Evolutionary conservation across 1,139 yeast species (phyloP).

Genomic region (Blastobotrys malaysiensis): DNA sequence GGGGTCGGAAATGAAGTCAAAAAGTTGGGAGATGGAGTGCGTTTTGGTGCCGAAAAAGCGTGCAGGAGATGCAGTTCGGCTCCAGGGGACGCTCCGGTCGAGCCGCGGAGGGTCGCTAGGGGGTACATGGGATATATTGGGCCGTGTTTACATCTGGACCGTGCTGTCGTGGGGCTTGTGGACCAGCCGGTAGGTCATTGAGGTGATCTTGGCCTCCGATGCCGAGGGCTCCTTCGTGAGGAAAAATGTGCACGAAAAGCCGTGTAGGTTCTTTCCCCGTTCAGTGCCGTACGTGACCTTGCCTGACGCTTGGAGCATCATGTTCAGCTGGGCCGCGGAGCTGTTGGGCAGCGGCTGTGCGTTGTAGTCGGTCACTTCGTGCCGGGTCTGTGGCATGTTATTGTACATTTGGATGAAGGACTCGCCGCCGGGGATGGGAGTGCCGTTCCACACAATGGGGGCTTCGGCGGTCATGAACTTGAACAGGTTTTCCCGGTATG

Average conservation of each 20-base stretch:
- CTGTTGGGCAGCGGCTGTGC: slow-evolving; percentile 34
- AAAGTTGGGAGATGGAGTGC: not conserved
- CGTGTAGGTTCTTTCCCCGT: slow-evolving; percentile 28
- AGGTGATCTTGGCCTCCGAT: slow-evolving; percentile 21
- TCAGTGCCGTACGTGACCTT: slow-evolving; percentile 30
- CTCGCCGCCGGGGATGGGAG: slow-evolving; percentile 36
- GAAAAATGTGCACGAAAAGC: slow-evolving; percentile 31
- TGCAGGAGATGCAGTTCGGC: not conserved
- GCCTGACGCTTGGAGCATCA: slow-evolving; percentile 30
- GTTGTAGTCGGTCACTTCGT: slow-evolving; percentile 31
- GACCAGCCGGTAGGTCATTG: slow-evolving; percentile 32
- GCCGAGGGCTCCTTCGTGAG: slow-evolving; percentile 24
- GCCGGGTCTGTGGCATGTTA: slow-evolving; percentile 30
- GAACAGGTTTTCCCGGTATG: slow-evolving; percentile 24
- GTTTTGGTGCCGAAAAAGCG: no score
- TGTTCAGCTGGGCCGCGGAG: slow-evolving; percentile 16
- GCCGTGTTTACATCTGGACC: slow-evolving; percentile 14
- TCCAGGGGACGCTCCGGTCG: not conserved
- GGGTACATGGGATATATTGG: no score
- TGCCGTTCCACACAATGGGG: slow-evolving; percentile 37
- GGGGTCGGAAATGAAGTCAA: not conserved
- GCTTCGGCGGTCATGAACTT: slow-evolving; percentile 26
- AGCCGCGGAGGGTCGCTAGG: no score
- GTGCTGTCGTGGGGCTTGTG: slow-evolving; percentile 32
- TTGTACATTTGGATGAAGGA: slow-evolving; percentile 30